Conservation (phyloP, 2,329 filamentous ascomycete species). For the Cytospora piceicola region DNA sequence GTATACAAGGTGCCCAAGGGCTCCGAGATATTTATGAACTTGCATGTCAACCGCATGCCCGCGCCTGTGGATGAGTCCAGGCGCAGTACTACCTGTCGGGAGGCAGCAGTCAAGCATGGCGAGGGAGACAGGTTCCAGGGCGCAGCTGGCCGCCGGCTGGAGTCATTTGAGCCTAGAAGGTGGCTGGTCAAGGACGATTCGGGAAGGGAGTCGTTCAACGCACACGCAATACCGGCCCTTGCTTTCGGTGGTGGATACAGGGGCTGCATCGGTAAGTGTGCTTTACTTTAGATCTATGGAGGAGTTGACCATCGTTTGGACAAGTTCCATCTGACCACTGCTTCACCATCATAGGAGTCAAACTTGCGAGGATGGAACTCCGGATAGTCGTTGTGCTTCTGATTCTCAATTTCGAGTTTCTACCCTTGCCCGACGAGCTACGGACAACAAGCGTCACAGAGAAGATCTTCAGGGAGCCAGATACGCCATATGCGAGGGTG, state of each 20-base stretch:
- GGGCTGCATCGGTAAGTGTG: slow-evolving; percentile 41
- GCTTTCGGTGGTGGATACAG: slow-evolving; percentile 44
- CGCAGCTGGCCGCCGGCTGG: slow-evolving; percentile 32
- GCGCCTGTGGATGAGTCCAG: slow-evolving; percentile 36
- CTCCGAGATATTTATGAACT: slow-evolving; percentile 38
- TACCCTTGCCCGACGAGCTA: slow-evolving; percentile 23
- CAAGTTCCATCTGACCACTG: not conserved
- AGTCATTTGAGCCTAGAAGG: slow-evolving; percentile 43
- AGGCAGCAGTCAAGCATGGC: slow-evolving; percentile 39
- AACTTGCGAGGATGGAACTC: slow-evolving; percentile 6
- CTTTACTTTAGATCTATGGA: no score
- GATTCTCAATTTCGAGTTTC: slow-evolving; percentile 27
- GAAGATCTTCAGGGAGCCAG: slow-evolving; percentile 15
- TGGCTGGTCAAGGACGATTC: slow-evolving; percentile 42
- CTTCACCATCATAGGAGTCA: not conserved
- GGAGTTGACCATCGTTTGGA: not conserved
- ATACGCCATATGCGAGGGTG: slow-evolving; percentile 8
- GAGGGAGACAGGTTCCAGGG: slow-evolving; percentile 33
- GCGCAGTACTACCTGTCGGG: slow-evolving; percentile 38
- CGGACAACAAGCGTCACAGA: slow-evolving; percentile 4
- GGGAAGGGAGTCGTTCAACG: slow-evolving; percentile 40
- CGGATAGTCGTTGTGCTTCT: slow-evolving; percentile 19
- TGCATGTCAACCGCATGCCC: slow-evolving; percentile 25
- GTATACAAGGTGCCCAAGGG: slow-evolving; percentile 43
- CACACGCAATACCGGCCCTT: slow-evolving; percentile 40